Evolutionary conservation across 345 rosid genomes (phyloP).

Genomic region (Laguncularia racemosa): DNA sequence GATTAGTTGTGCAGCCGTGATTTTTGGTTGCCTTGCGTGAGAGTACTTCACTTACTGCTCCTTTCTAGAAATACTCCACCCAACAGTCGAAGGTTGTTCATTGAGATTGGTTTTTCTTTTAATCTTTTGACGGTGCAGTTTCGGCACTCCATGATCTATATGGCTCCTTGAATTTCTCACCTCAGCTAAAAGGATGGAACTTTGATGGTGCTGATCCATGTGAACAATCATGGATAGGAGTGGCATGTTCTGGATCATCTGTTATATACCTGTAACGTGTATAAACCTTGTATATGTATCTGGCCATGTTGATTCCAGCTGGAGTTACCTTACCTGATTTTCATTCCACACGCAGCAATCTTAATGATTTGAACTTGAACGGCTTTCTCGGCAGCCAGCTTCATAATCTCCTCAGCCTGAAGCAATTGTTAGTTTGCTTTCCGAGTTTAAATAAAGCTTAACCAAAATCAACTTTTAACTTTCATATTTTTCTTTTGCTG

Average conservation of each 20-base stretch:
- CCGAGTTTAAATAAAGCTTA: neutral
- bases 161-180: constrained; percentile 41
- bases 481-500: neutral
- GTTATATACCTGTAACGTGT: constrained; percentile 49
- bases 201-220: constrained; percentile 76
- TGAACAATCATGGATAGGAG: constrained; percentile 75
- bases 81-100: neutral
- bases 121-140: constrained; percentile 34
- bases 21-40: too few species aligned
- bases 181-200: constrained; percentile 71
- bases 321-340: too few species aligned
- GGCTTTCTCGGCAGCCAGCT: constrained; percentile 70
- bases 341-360: constrained; percentile 31
- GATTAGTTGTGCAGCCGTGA: too few species aligned
- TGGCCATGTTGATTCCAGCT: neutral
- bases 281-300: neutral
- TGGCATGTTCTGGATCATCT: constrained; percentile 67
- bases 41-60: too few species aligned
- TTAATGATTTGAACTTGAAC: constrained; percentile 49
- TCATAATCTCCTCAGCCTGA: constrained; percentile 54
- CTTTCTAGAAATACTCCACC: neutral
- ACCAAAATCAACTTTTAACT: neutral
- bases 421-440: constrained; percentile 45
- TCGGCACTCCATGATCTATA: constrained; percentile 56
- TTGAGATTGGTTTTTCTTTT: neutral